Base-by-base conservation (phyloP, 306 rosid genomes). In the Trifolium fragiferum region DNA sequence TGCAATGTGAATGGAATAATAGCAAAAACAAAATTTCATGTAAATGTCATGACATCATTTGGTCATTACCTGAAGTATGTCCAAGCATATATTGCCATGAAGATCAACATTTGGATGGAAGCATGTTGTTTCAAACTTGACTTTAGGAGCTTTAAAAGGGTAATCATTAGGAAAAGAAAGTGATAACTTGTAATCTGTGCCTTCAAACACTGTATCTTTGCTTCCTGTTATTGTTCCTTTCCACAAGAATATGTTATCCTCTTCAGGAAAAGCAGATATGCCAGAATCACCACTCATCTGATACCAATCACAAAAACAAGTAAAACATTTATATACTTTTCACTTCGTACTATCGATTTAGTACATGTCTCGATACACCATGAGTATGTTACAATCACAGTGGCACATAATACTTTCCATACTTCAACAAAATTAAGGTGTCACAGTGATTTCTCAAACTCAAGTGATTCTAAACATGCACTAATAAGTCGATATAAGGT, bases 271-370 rank as follows among this genome's bases (percentile, higher is more conserved):
- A 0, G 92, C 99, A 63, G 99, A 94, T 71, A 94, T 80, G 38
- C 96, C 95, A n/a, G 96, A 75, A 59, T 94, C 97, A 49, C 97
- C 99, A 61, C 98, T 82, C 98, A 93, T 93, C 98, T 93, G 47
- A 8, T 59, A 79, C 25, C 14, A 64, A 8, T 13, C 77, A 32
- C 37, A 65, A 18, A 66, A 64, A 14, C 13, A 55, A 67, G 12
- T 7, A 55, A 63, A 66, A 19, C 7, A 67, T 30, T 38, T 49
- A 10, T 21, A 37, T 2, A 14, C 6, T 15, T 60, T 60, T 32
- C 41, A 40, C 66, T 1, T 70, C 55, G n/a, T 6, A 13, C 21
- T n/a, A 49, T 49, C 7, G n/a, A 7, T 49, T n/a, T 15, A 49
- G 54, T 49, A 3, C 9, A 47, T 47, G 16, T 47, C 6, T 14